These are phyloP conservation scores for Sporothrix brunneoviolacea DNA, from an alignment of 2,329 filamentous ascomycete species.

Conservation along the genomic window DNA sequence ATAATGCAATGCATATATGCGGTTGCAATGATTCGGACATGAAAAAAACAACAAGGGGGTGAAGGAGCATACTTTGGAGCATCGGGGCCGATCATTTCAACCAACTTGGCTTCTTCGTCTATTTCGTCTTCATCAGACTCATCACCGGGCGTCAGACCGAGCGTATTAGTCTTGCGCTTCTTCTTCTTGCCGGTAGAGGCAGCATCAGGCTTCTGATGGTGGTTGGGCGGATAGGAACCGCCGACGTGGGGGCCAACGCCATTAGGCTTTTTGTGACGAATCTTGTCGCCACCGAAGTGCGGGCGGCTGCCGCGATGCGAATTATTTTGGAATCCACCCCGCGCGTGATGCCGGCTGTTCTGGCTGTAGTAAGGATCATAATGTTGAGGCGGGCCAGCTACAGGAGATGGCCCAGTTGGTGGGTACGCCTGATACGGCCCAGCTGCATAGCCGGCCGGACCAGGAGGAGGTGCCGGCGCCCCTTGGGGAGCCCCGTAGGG, in stretches of 20 bases:
- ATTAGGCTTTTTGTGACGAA: conserved; percentile 25
- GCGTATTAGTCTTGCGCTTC: conserved; percentile 64
- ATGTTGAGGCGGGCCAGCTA: conserved; percentile 21
- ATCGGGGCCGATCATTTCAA: conserved; percentile 48
- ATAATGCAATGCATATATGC: no score
- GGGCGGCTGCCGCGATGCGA: conserved; percentile 25
- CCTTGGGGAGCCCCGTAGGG: conserved; percentile 26
- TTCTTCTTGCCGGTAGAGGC: conserved; percentile 55
- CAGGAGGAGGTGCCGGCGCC: conserved; percentile 11
- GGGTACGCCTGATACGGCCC: conserved; percentile 33
- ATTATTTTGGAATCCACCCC: conserved; percentile 32
- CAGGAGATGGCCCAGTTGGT: conserved; percentile 28
- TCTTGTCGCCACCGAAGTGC: conserved; percentile 33
- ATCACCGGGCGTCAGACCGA: conserved; percentile 63
- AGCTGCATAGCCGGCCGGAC: conserved; percentile 24
- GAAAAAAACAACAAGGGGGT: not conserved
- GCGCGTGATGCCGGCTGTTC: conserved; percentile 32
- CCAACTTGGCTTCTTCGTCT: conserved; percentile 60
- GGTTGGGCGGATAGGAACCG: conserved; percentile 14
- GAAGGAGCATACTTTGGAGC: conserved; percentile 42
- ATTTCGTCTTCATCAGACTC: conserved; percentile 61
- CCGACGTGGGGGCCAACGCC: conserved; percentile 16
- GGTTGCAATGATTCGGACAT: not conserved
- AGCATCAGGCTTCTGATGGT: conserved; percentile 47
- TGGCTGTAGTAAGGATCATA: conserved; percentile 28